Percentiles rank a stretch among this genome's conserved stretches.
Evolutionary conservation across 2,329 filamentous ascomycete species (phyloP).

Genomic region (Chalaropsis ovoidea): DNA sequence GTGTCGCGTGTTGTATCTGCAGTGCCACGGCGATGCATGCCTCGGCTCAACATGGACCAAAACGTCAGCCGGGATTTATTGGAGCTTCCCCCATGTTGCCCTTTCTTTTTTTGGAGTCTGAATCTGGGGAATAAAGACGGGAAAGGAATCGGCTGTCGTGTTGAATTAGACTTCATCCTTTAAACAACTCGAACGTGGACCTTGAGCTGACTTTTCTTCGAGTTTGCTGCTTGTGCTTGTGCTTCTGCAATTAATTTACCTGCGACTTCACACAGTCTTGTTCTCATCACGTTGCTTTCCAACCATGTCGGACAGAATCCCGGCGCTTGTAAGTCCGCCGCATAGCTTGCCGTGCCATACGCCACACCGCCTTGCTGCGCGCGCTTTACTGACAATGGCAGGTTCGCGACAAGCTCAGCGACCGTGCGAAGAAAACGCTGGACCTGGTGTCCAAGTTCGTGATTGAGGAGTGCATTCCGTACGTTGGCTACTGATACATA

Average conservation of each 20-base stretch:
- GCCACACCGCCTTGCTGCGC: constrained; percentile 23
- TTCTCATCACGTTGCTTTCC: neutral
- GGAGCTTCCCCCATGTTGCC: constrained; percentile 1
- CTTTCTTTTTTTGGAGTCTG: constrained; percentile 6
- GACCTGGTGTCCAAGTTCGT: constrained; percentile 92
- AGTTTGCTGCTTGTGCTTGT: too few relatives aligned
- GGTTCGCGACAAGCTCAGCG: constrained; percentile 58
- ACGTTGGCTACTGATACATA: too few relatives aligned
- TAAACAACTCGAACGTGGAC: neutral
- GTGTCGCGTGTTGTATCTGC: too few relatives aligned
- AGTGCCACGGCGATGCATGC: too few relatives aligned
- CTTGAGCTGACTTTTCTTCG: too few relatives aligned
- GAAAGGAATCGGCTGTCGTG: neutral
- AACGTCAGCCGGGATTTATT: neutral
- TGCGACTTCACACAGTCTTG: neutral
- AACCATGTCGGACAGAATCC: constrained; percentile 24
- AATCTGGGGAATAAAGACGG: neutral
- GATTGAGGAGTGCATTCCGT: constrained; percentile 86
- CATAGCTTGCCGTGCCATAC: neutral
- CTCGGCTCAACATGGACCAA: neutral
- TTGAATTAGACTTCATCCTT: neutral
- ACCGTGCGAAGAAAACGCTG: constrained; percentile 70
- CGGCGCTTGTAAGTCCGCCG: constrained; percentile 18
- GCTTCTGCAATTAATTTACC: too few relatives aligned
- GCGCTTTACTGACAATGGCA: constrained; percentile 27